A percentile compares a stretch with the other conserved stretches of the same genome.
phyloP scores from a whole-genome alignment of 2,329 filamentous ascomycete genomes.

The Neofusicoccum umdonicola region DNA sequence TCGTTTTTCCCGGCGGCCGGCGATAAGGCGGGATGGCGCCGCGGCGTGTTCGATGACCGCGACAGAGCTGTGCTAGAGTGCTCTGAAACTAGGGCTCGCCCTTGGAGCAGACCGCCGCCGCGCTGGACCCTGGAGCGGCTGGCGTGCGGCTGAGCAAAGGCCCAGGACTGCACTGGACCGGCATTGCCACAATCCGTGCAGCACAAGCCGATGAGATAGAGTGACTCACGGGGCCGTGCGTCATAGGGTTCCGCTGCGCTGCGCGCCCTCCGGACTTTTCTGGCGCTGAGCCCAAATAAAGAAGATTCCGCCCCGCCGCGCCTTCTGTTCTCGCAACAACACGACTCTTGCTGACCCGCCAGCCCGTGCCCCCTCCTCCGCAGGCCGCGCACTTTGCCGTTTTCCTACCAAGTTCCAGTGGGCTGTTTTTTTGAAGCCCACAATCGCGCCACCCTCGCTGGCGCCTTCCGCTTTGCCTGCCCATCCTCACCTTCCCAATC shows the following conservation, averaged over 20 bases:
- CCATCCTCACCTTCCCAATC: background rate
- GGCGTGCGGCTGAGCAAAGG: background rate
- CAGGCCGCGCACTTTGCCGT: slow-evolving; percentile 9
- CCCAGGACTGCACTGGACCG: background rate
- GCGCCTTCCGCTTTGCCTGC: background rate
- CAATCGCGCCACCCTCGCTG: background rate
- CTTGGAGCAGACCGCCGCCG: background rate
- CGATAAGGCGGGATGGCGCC: background rate
- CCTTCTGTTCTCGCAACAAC: slow-evolving; percentile 16
- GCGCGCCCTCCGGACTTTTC: background rate
- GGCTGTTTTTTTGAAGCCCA: slow-evolving; percentile 33
- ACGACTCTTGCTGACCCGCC: slow-evolving; percentile 10
- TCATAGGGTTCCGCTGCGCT: background rate
- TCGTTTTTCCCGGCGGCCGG: slow-evolving; percentile 20
- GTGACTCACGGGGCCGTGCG: slow-evolving; percentile 12
- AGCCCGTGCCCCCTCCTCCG: background rate
- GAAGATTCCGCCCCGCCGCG: background rate
- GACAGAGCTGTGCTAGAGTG: background rate
- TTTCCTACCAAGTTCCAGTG: slow-evolving; percentile 27
- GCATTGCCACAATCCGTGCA: background rate
- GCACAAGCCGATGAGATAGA: background rate
- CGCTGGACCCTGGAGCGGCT: background rate
- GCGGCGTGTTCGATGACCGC: background rate
- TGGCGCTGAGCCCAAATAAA: background rate
- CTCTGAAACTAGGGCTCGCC: background rate